Evolutionary conservation across 148 eudicot genomes (phyloP).

Genomic region (Tetragonia tetragonoides): DNA sequence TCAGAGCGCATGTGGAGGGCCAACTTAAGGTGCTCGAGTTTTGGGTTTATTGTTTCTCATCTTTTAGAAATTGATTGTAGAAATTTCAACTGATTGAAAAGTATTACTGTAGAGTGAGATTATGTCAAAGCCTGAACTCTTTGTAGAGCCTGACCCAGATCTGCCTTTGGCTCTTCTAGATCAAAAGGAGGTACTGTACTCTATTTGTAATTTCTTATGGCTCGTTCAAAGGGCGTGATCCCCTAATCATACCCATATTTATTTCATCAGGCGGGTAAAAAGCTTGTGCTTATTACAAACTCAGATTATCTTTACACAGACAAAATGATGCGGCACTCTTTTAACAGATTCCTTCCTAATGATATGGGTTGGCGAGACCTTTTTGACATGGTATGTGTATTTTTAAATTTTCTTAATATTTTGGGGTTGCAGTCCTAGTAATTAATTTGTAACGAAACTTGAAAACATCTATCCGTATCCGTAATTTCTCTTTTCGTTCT

Average conservation of each 20-base stretch:
- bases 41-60: not conserved
- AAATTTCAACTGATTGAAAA: conserved; percentile 18
- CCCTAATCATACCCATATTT: conserved; percentile 9
- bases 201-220: not conserved
- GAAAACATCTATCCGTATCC: too few relatives aligned
- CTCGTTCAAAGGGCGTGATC: not conserved
- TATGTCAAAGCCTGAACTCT: conserved; percentile 95
- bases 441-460: not conserved
- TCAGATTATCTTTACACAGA: conserved; percentile 86
- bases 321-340: conserved; percentile 97
- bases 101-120: conserved; percentile 73
- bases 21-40: conserved; percentile 69
- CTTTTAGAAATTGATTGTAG: not conserved
- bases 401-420: not conserved
- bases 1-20: conserved; percentile 98
- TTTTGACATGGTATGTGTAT: conserved; percentile 78
- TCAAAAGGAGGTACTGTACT: conserved; percentile 80
- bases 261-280: conserved; percentile 80
- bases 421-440: not conserved
- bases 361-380: conserved; percentile 93
- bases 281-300: conserved; percentile 86
- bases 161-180: conserved; percentile 91
- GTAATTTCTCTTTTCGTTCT: not conserved
- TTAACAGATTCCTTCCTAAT: conserved; percentile 91
- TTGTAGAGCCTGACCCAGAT: conserved; percentile 96